Evolutionary conservation across 208 protist species (phyloP), one percentile per base, ranked within the genome.

Genomic region (Acanthamoeba healyi): DNA sequence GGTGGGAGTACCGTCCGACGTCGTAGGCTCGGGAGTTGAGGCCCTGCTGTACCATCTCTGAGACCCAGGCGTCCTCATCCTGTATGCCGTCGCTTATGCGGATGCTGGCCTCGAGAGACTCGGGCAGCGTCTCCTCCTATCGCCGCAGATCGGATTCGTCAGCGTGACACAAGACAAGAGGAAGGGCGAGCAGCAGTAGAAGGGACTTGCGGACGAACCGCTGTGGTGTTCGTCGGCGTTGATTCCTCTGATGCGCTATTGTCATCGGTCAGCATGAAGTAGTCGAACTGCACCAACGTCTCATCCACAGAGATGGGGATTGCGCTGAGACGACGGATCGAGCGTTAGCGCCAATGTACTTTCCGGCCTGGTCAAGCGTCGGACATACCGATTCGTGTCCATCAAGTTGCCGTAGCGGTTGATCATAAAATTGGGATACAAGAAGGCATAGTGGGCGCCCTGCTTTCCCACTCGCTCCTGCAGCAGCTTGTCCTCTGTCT

Each of bases 361-460:
- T n/a, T n/a, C n/a, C n/a, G n/a, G n/a, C n/a, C n/a, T n/a, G n/a
- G n/a, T n/a, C n/a, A n/a, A n/a, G n/a, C n/a, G 42, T 29, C 19
- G 38, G n/a, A 67, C 42, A 49, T 49, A 46, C 58, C 44, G 24
- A 54, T 94, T 94, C 42, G 72, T 94, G n/a, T 94, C 92, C 92
- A 94, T 94, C n/a, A 87, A 2, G 72, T 94, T 77, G 42, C 92
- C 92, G 44, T 94, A 94, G 34, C 67, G 92, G 29, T 94, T 94
- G 67, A 94, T 94, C 92, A 89, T 89, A 29, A 94, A 87, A 24
- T 94, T 94, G 26, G 92, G 92, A 42, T 94, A 94, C 22, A 94
- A 10, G 51, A 92, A 89, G 6, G 84, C 72, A 46, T 94, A 94
- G n/a, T 90, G 67, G 17, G 77, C 92, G 15, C 77, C 54, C 92